Base-by-base conservation (phyloP, 2,329 filamentous ascomycete genomes). In the Acrocalymma vagum region DNA sequence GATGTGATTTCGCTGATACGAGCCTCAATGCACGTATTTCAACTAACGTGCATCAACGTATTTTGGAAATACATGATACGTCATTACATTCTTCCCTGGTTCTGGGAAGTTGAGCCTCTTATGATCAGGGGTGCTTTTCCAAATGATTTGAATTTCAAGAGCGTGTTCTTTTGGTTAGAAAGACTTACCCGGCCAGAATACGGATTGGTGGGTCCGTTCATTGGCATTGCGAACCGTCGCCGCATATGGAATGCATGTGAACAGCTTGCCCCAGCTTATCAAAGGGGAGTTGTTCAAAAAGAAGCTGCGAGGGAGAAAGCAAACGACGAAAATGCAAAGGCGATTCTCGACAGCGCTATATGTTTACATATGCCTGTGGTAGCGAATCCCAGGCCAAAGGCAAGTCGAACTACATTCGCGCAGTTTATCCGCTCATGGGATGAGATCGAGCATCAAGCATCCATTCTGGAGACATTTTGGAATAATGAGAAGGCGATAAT, bases 191-290 rank as follows among this genome's bases (percentile, higher is more conserved):
- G 18, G 7, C 47, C 57, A 9, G 37, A 33, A 3, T 33, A 43
- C 7, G 56, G 54, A 5, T 50, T 61, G 39, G 35, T 34, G n/a
- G 56, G 55, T 2, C 49, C 54, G 2, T 55, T 63, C 6, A 53
- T 65, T 51, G 51, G 49, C 5, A 43, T 69, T 33, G 64, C 65
- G 15, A 69, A 69, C 38, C 58, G 65, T 7, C 47, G 61, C 10
- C 56, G 64, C 16, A 65, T 69, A 9, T 69, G 64, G 63, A 29
- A 26, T 1, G 49, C 36, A 6, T 49, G 39, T 20, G 33, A 40
- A 10, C 23, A 33, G 9, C 26, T 53, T 8, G 44, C 30, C 9
- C 27, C 45, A 8, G 10, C 38, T 9, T 49, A 45, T 15, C 31
- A 32, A 6, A 29, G 31, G 14, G 32, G 29, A 13, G 22, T 34